A percentile compares a stretch with the other conserved stretches of the same genome.
phyloP scores from a whole-genome alignment of 179 eudicot genomes.

The Heliamphora pulchella region DNA sequence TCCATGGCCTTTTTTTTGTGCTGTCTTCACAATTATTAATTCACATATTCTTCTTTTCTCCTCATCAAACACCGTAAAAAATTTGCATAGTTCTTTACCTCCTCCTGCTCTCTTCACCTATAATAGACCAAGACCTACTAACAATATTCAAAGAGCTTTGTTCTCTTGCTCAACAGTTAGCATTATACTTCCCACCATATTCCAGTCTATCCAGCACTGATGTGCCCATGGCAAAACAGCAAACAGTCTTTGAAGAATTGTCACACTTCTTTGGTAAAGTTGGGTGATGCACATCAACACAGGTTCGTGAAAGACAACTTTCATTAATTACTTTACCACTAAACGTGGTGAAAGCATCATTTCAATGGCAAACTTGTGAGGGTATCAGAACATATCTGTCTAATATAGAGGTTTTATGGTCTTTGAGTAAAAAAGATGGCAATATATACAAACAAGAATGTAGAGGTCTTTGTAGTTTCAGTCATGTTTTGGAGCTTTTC shows the following conservation, averaged over 20 bases:
- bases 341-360: background rate
- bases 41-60: no score
- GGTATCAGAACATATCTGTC: background rate
- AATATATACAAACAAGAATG: background rate
- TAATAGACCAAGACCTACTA: no score
- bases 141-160: no score
- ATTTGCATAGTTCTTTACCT: no score
- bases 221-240: no score
- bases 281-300: background rate
- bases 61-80: no score
- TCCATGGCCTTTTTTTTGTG: no score
- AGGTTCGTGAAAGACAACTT: background rate
- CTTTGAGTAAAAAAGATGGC: background rate
- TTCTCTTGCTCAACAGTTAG: no score
- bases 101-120: no score
- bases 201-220: no score
- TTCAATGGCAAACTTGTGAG: background rate
- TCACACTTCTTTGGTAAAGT: background rate
- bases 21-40: no score
- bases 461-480: background rate
- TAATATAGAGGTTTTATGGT: background rate
- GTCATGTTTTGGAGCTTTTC: background rate
- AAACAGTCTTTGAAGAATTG: background rate
- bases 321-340: background rate
- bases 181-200: no score